Conservation (phyloP, 805 yeast species). For the Kazachstania martiniae region DNA sequence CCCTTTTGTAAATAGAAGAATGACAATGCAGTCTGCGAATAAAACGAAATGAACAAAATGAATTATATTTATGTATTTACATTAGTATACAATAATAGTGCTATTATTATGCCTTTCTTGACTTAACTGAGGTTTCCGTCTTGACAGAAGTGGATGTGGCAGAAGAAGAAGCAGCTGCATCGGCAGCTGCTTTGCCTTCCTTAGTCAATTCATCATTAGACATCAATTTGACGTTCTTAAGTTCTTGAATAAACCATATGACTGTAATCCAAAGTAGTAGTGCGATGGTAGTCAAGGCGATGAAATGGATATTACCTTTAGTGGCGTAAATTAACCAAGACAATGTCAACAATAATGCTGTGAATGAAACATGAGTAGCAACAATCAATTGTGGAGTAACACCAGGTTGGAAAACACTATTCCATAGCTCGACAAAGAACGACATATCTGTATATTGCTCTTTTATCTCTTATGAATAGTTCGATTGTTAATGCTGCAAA, state of each 20-base stretch:
- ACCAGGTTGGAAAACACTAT: slow-evolving; percentile 86
- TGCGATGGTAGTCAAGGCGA: slow-evolving; percentile 46
- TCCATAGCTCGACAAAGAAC: slow-evolving; percentile 58
- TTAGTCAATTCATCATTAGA: slow-evolving; percentile 20
- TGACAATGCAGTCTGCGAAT: too few relatives aligned
- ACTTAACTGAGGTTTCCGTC: slow-evolving; percentile 1
- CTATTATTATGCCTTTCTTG: slow-evolving; percentile 6
- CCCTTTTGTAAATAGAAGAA: too few relatives aligned
- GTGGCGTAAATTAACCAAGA: slow-evolving; percentile 47
- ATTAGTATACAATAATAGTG: too few relatives aligned
- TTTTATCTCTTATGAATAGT: too few relatives aligned
- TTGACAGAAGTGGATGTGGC: slow-evolving; percentile 1
- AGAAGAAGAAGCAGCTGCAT: slow-evolving; percentile 1
- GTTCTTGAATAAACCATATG: slow-evolving; percentile 79
- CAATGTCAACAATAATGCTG: slow-evolving; percentile 45
- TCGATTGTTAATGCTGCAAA: too few relatives aligned
- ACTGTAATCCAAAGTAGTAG: slow-evolving; percentile 64
- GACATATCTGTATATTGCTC: slow-evolving; percentile 7
- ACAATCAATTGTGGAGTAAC: slow-evolving; percentile 78
- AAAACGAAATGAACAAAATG: too few relatives aligned
- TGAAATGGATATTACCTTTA: slow-evolving; percentile 54
- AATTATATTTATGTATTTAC: too few relatives aligned
- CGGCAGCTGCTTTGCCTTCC: slow-evolving; percentile 4
- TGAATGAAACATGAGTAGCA: slow-evolving; percentile 82
- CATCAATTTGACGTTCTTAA: slow-evolving; percentile 33